phyloP scores from a whole-genome alignment of 2,329 filamentous ascomycete genomes.

The Talaromyces sp. region DNA sequence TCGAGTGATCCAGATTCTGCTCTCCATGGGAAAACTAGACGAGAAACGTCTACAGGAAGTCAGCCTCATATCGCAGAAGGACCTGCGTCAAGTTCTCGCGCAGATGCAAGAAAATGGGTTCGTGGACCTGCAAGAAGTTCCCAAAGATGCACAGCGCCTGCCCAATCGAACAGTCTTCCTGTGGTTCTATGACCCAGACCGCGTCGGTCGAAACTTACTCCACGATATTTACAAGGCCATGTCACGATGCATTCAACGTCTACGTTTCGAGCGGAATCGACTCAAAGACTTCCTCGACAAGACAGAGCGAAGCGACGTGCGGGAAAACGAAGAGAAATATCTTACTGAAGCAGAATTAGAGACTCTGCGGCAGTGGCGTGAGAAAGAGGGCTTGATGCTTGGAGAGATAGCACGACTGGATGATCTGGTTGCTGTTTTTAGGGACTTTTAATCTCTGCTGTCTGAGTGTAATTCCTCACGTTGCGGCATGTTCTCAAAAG shows the following conservation, averaged over 20 bases:
- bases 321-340: conserved; percentile 76
- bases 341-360: conserved; percentile 71
- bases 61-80: conserved; percentile 77
- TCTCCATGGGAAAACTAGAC: conserved; percentile 86
- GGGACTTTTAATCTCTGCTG: conserved; percentile 60
- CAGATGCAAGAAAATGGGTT: conserved; percentile 82
- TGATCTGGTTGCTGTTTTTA: conserved; percentile 74
- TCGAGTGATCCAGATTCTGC: conserved; percentile 78
- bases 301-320: conserved; percentile 79
- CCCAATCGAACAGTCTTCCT: conserved; percentile 83
- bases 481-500: neutral
- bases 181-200: conserved; percentile 81
- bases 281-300: conserved; percentile 72
- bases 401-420: conserved; percentile 78
- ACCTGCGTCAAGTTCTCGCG: conserved; percentile 79
- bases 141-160: conserved; percentile 76
- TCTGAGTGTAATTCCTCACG: neutral
- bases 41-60: conserved; percentile 81
- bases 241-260: conserved; percentile 75
- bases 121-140: conserved; percentile 89
- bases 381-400: conserved; percentile 66
- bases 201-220: conserved; percentile 65
- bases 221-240: conserved; percentile 87
- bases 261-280: conserved; percentile 69
- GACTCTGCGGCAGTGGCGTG: conserved; percentile 60